A percentile compares a stretch with the other conserved stretches of the same genome.
Conservation (phyloP, 768 basidiomycete species). For the Agaricus subrufescens region DNA sequence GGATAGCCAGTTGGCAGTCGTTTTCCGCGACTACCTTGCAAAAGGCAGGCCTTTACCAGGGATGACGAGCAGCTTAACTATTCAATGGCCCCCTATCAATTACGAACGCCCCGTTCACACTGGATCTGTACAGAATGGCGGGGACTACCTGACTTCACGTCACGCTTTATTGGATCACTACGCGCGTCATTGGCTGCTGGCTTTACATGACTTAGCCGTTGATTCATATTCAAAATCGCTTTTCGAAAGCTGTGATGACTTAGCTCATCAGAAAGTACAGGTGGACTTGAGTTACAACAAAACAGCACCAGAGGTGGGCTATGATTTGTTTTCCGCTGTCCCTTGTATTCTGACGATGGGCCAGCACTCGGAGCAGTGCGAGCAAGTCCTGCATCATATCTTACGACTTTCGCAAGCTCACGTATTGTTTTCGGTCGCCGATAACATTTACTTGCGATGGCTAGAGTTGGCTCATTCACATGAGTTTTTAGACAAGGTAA, state of each 20-base stretch:
- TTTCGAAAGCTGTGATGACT: conserved; percentile 49
- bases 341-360: neutral
- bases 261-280: conserved; percentile 24
- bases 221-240: conserved; percentile 46
- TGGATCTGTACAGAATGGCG: conserved; percentile 52
- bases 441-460: conserved; percentile 54
- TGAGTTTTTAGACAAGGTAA: conserved; percentile 35
- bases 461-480: conserved; percentile 38
- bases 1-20: conserved; percentile 64
- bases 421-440: conserved; percentile 53
- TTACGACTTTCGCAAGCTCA: conserved; percentile 43
- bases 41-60: conserved; percentile 58
- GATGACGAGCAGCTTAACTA: conserved; percentile 36
- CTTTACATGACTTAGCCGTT: conserved; percentile 60
- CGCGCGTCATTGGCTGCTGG: conserved; percentile 62
- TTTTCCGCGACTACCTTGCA: conserved; percentile 66
- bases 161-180: conserved; percentile 50
- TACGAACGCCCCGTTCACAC: conserved; percentile 29
- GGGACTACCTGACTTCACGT: conserved; percentile 64
- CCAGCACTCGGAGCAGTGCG: conserved; percentile 20
- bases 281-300: neutral
- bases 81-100: conserved; percentile 52
- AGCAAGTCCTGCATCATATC: conserved; percentile 40
- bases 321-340: neutral
- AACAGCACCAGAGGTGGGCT: conserved; percentile 11